A percentile compares a stretch with the other conserved stretches of the same genome.
Conservation (phyloP, 371 early-diverging fungal genomes). For the Catenaria anguillulae region DNA sequence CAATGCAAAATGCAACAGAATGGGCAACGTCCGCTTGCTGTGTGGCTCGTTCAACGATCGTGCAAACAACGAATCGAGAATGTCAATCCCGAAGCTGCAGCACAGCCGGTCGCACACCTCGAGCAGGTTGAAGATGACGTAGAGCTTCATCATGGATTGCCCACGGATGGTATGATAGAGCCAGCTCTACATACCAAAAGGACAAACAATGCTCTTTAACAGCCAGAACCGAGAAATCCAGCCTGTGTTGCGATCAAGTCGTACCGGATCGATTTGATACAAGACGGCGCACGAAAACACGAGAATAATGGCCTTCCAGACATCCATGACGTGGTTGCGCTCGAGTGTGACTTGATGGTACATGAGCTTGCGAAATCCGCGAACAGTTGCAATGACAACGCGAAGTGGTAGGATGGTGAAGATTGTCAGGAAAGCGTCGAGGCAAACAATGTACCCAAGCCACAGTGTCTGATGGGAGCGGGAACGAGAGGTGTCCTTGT, state of each 20-base stretch:
- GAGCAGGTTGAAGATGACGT: constrained; percentile 87
- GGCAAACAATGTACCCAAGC: constrained; percentile 79
- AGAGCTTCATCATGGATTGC: constrained; percentile 84
- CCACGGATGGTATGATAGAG: constrained; percentile 90
- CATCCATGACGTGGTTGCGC: constrained; percentile 7
- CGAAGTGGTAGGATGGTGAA: constrained; percentile 88
- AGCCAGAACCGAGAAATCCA: constrained; percentile 52
- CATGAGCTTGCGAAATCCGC: neutral
- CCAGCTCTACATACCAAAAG: constrained; percentile 71
- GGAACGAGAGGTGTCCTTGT: too few relatives aligned
- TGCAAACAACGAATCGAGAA: constrained; percentile 71
- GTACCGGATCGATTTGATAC: constrained; percentile 48
- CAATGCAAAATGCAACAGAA: constrained; percentile 36
- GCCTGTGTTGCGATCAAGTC: constrained; percentile 61
- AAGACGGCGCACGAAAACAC: constrained; percentile 4
- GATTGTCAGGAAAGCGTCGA: constrained; percentile 83
- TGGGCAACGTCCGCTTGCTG: neutral
- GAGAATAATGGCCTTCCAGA: constrained; percentile 10
- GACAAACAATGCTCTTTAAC: too few relatives aligned
- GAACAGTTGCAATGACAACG: constrained; percentile 46
- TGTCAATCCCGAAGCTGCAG: constrained; percentile 83
- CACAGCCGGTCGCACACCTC: constrained; percentile 88
- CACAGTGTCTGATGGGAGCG: constrained; percentile 60
- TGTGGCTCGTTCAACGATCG: neutral
- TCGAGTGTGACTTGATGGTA: constrained; percentile 15